Conservation (phyloP, 192 early-diverging fungal species). For the Coemansia sp. region DNA sequence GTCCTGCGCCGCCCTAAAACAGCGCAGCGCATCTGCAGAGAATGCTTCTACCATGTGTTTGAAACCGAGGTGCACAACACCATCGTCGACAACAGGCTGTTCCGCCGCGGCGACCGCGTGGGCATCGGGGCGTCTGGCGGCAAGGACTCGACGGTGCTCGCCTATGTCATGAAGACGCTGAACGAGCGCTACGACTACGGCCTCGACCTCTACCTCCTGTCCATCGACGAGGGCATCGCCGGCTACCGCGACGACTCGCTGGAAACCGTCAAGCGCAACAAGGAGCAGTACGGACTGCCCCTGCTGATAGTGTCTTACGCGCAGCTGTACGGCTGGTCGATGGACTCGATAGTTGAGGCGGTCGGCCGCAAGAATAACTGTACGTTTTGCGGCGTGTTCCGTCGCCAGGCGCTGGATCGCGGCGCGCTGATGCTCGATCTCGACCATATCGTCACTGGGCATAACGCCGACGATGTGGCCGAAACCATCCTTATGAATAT, state of each 20-base stretch:
- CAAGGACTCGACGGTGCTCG: constrained; percentile 96
- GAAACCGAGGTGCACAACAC: constrained; percentile 94
- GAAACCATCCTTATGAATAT: constrained; percentile 99
- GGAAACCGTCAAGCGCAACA: constrained; percentile 95
- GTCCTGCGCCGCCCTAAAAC: constrained; percentile 94
- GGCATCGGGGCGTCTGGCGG: constrained; percentile 95
- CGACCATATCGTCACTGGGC: constrained; percentile 97
- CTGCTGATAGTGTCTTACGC: constrained; percentile 92
- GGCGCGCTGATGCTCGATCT: constrained; percentile 87
- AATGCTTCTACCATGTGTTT: constrained; percentile 90
- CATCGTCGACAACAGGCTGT: constrained; percentile 77
- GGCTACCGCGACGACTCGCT: constrained; percentile 98
- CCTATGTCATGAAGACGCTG: constrained; percentile 88
- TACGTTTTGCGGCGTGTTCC: constrained; percentile 98
- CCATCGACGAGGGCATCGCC: constrained; percentile 96
- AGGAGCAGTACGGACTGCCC: constrained; percentile 89
- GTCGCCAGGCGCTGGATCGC: constrained; percentile 93
- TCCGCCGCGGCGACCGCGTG: constrained; percentile 80
- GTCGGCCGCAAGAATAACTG: constrained; percentile 98
- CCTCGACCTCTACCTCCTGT: constrained; percentile 85
- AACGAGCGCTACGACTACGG: constrained; percentile 93
- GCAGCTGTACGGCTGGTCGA: constrained; percentile 96
- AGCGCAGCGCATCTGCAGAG: constrained; percentile 78
- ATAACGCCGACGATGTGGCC: constrained; percentile 98
- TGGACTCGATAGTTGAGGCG: constrained; percentile 95